Evolutionary conservation across 805 yeast species (phyloP).

Genomic region (Saccharomycopsis sp.): DNA sequence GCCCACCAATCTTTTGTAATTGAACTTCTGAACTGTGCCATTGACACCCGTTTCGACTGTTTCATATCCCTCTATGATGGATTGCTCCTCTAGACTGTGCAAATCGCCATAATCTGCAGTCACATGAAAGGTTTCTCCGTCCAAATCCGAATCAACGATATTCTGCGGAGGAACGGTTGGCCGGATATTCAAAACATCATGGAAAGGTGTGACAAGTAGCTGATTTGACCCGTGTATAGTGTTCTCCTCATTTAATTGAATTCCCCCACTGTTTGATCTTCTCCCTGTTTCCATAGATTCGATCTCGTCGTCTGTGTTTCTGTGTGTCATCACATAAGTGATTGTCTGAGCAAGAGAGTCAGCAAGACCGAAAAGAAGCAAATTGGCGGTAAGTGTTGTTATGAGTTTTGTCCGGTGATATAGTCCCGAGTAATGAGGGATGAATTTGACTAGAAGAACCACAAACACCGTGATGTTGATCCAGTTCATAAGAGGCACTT

Average conservation of each 20-base stretch:
- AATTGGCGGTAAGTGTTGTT: constrained; percentile 77
- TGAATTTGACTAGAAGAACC: constrained; percentile 42
- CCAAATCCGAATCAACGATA: constrained; percentile 23
- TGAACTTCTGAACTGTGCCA: constrained; percentile 35
- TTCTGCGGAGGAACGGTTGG: constrained; percentile 17
- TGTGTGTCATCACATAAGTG: constrained; percentile 29
- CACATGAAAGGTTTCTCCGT: constrained; percentile 28
- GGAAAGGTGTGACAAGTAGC: constrained; percentile 4
- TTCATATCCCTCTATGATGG: constrained; percentile 15
- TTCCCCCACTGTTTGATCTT: constrained; percentile 23
- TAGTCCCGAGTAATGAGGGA: constrained; percentile 50
- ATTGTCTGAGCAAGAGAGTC: constrained; percentile 84
- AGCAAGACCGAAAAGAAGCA: constrained; percentile 81
- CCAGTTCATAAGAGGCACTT: constrained; percentile 54
- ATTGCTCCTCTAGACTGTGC: constrained; percentile 29
- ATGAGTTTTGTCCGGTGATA: constrained; percentile 60
- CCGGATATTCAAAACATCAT: neutral
- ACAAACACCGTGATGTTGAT: constrained; percentile 44
- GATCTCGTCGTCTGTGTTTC: neutral
- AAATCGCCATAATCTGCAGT: constrained; percentile 10
- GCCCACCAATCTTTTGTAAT: constrained; percentile 64
- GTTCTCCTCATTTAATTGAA: constrained; percentile 13
- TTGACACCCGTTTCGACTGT: neutral
- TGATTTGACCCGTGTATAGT: constrained; percentile 14
- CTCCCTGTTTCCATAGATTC: constrained; percentile 20